phyloP scores from a whole-genome alignment of 805 yeast genomes.

The Candida maris region DNA sequence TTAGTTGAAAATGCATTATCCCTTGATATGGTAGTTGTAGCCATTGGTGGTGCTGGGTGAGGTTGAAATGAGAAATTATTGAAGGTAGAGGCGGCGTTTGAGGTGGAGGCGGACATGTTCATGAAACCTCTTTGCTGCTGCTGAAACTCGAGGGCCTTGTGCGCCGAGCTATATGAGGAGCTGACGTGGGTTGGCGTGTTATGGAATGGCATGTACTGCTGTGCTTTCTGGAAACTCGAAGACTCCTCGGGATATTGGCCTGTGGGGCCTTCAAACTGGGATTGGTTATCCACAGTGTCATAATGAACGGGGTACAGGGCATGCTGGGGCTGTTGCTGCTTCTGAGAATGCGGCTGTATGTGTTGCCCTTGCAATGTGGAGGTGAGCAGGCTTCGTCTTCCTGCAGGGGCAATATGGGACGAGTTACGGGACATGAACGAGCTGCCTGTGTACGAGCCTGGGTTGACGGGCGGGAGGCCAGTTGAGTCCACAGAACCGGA shows the following conservation, averaged over 20 bases:
- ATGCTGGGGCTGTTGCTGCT: slow-evolving; percentile 11
- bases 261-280: slow-evolving; percentile 1
- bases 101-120: slow-evolving; percentile 13
- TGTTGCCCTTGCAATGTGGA: slow-evolving; percentile 26
- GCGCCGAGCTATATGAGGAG: slow-evolving; percentile 28
- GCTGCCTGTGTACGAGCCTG: slow-evolving; percentile 9
- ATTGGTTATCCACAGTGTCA: slow-evolving; percentile 1
- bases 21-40: slow-evolving; percentile 53
- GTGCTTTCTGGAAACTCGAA: slow-evolving; percentile 2
- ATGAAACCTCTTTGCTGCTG: slow-evolving; percentile 14
- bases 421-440: slow-evolving; percentile 17
- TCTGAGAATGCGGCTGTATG: slow-evolving; percentile 11
- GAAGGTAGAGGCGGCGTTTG: slow-evolving; percentile 11
- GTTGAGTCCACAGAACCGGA: slow-evolving; percentile 24
- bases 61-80: slow-evolving; percentile 26
- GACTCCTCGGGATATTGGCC: slow-evolving; percentile 1
- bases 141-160: slow-evolving; percentile 5
- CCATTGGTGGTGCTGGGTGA: slow-evolving; percentile 43
- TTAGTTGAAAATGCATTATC: slow-evolving; percentile 41
- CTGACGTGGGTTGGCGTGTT: slow-evolving; percentile 48
- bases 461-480: slow-evolving; percentile 4
- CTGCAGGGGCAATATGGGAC: slow-evolving; percentile 25
- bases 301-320: slow-evolving; percentile 3
- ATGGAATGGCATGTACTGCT: slow-evolving; percentile 36
- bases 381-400: slow-evolving; percentile 29